Base-by-base conservation (phyloP, 2,329 filamentous ascomycete genomes). In the Fusarium veterinarium region DNA sequence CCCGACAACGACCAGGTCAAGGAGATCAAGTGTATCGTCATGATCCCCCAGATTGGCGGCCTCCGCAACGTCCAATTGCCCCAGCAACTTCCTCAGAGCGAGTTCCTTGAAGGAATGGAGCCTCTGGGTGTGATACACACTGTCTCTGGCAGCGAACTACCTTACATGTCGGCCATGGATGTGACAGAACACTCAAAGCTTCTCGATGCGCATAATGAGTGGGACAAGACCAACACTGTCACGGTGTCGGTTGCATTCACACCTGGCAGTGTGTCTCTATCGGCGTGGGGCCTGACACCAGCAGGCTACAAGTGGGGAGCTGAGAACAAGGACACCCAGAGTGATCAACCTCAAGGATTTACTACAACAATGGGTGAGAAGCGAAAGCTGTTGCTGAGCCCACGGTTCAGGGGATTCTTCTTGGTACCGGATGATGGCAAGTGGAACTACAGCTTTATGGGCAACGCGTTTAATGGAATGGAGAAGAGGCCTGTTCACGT, bases 381-480 rank as follows among this genome's bases (percentile, higher is more conserved):
- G 86, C 95, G 94, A 76, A 97, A 99, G 85, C 86, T 99, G 61
- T 85, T 99, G 33, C 89, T 99, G 59, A 97, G 93, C 73, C 95
- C 98, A 77, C 93, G 95, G 81, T 97, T 98, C 81, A 91, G 93
- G 76, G 97, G 96, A 33, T 98, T 95, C 86, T 99, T 99, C 90
- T 85, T 99, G 61, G 95, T 98, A 28, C 96, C 96, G 0, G 95
- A 98, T 79, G 92, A 92, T 60, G 91, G 91, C 71, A 88, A 92
- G 69, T 99, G 96, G 96, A 99, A 99, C 83, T 99, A 98, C 86
- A 96, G 93, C 82, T 99, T 99, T 87, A 94, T 98, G 91, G 96
- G 96, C 61, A 94, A 91, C 74, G 91, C 91, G 1, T 99, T 98
- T 80, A 91, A 92, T 19, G 91, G 91, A 44, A 88, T 97, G 72